phyloP scores from a whole-genome alignment of 768 basidiomycete species.

The Coprinopsis marcescibilis region DNA sequence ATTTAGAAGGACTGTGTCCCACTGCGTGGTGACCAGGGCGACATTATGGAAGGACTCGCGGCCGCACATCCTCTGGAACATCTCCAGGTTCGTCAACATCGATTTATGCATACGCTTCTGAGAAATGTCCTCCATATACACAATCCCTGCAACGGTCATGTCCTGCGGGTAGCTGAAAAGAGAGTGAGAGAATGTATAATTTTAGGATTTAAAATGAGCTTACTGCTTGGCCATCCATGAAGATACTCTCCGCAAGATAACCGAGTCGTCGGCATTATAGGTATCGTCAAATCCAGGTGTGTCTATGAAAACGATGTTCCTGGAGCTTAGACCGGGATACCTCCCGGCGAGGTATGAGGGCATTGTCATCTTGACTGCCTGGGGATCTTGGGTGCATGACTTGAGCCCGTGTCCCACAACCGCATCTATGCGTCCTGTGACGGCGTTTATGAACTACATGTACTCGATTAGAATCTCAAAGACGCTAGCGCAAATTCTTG shows the following conservation, averaged over 20 bases:
- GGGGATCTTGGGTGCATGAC: slow-evolving; percentile 2
- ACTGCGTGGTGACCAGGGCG: slow-evolving; percentile 13
- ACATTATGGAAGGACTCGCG: slow-evolving; percentile 6
- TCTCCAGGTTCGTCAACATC: slow-evolving; percentile 5
- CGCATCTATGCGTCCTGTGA: background rate
- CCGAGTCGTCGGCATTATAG: slow-evolving; percentile 13
- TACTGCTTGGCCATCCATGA: slow-evolving; percentile 19
- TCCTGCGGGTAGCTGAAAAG: slow-evolving; percentile 1
- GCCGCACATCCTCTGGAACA: slow-evolving; percentile 12
- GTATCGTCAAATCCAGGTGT: slow-evolving; percentile 25
- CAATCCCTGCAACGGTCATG: slow-evolving; percentile 9
- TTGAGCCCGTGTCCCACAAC: background rate
- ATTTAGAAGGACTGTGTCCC: background rate
- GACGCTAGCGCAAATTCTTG: no score
- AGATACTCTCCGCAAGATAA: slow-evolving; percentile 20
- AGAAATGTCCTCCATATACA: slow-evolving; percentile 13
- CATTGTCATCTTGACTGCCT: background rate
- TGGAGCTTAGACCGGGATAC: slow-evolving; percentile 1
- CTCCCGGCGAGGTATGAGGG: background rate
- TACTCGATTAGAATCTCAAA: no score
- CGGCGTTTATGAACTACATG: slow-evolving; percentile 9
- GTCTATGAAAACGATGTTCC: slow-evolving; percentile 20
- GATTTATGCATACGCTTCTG: slow-evolving; percentile 9
- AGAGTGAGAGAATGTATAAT: background rate
- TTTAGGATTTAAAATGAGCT: background rate